Evolutionary conservation across 2,329 filamentous ascomycete genomes (phyloP), one percentile per base, ranked within the genome.

Genomic region (Neonectria magnoliae): DNA sequence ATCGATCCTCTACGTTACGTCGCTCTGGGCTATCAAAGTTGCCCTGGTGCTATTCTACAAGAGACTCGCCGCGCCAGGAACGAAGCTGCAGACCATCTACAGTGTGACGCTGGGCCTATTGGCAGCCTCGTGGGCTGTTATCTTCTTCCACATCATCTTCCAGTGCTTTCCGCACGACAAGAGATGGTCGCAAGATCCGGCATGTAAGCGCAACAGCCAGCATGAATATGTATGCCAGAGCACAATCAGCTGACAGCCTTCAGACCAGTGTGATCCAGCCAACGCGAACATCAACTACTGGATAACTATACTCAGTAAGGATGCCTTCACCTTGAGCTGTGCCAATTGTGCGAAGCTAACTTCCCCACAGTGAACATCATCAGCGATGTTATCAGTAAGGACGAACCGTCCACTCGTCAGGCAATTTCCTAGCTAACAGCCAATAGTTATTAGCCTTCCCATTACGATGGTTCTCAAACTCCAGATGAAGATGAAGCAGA

Each of bases 1-100:
- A 14, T 81, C 80, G 1, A 73, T 77, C 2, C 75, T 81, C 2
- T 81, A 81, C 50, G 78, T 81, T 0, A 70, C 79, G 3, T 80
- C 79, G 3, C 62, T 81, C 5, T 81, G 80, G 80, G 70, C 77
- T 13, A 78, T 81, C 69, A 81, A 81, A 52, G 71, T 80, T 6
- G 79, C 79, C 5, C 70, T 81, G 4, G 79, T 81, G 8, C 47
- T 81, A 1, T 81, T 81, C 60, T 81, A 81, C 72, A 81, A 81
- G 41, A 75, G 73, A 38, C 75, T 81, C 18, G 77, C 80, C 2
- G 76, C 73, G 0, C 76, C 73, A 1, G 76, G 78, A 27, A 77
- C 79, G 1, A 76, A 66, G 10, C 60, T 81, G 1, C 76, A 81
- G 55, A 70, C 70, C 5, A 66, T 81, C 1, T 81, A 81, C 71